phyloP scores from a whole-genome alignment of 345 rosid genomes.

The Eutrema heterophyllum region DNA sequence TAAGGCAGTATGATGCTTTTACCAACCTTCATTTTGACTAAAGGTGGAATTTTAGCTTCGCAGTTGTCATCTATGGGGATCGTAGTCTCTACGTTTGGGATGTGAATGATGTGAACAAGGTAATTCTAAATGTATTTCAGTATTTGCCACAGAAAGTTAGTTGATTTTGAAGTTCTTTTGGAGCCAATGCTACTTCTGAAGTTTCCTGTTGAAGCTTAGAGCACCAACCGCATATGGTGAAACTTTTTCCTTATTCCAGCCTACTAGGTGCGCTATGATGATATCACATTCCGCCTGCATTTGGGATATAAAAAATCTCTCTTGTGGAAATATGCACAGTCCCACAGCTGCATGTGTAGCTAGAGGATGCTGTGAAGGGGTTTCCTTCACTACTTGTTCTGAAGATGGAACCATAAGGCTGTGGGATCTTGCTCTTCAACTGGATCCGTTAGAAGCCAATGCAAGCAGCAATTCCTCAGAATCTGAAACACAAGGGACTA shows the following conservation, averaged over 20 bases:
- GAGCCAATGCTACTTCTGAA: constrained; percentile 1
- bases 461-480: constrained; percentile 25
- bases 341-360: constrained; percentile 65
- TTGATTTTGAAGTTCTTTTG: constrained; percentile 1
- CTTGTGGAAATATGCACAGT: constrained; percentile 72
- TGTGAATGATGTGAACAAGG: constrained; percentile 60
- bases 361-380: constrained; percentile 79
- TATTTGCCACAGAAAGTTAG: background rate
- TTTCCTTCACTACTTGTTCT: constrained; percentile 84
- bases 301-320: constrained; percentile 79
- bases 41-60: constrained; percentile 24
- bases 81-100: constrained; percentile 74
- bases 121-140: constrained; percentile 19
- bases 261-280: constrained; percentile 56
- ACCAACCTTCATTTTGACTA: background rate
- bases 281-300: constrained; percentile 74
- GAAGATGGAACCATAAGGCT: constrained; percentile 79
- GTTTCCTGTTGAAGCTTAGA: constrained; percentile 19
- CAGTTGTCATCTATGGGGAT: constrained; percentile 77
- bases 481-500: constrained; percentile 28
- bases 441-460: constrained; percentile 32
- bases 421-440: constrained; percentile 70
- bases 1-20: background rate
- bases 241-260: constrained; percentile 38
- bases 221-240: constrained; percentile 18